phyloP scores from a whole-genome alignment of 2,329 filamentous ascomycete species.

The Pseudopyricularia javanii region DNA sequence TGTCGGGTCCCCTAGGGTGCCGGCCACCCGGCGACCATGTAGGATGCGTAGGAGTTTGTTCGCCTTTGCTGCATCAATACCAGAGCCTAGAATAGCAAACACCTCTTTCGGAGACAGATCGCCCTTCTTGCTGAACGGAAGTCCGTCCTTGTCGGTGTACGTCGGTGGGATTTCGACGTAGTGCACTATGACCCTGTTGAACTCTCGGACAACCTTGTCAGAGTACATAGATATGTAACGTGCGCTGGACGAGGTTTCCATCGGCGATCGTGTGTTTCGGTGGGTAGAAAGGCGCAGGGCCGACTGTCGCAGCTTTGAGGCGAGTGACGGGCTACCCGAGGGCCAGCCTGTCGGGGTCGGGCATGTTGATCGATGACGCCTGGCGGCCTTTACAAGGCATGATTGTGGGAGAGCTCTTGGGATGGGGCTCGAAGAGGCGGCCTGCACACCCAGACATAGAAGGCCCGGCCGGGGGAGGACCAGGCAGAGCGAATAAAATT shows the following conservation, averaged over 20 bases:
- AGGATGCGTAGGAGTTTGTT: slow-evolving; percentile 45
- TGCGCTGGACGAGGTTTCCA: neutral
- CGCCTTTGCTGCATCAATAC: slow-evolving; percentile 28
- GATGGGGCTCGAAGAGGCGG: neutral
- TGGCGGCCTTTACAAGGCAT: neutral
- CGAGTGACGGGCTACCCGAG: neutral
- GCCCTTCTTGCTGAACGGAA: slow-evolving; percentile 32
- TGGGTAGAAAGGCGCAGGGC: neutral
- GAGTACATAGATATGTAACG: neutral
- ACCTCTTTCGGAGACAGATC: slow-evolving; percentile 32
- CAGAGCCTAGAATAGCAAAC: slow-evolving; percentile 34
- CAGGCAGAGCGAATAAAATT: neutral
- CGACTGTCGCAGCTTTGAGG: neutral
- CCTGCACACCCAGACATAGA: neutral
- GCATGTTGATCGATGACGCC: slow-evolving; percentile 20
- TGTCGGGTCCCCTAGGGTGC: slow-evolving; percentile 47
- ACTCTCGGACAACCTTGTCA: neutral
- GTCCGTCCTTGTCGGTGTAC: slow-evolving; percentile 42
- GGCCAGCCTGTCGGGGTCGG: neutral
- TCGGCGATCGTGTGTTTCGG: neutral
- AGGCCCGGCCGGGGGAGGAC: neutral
- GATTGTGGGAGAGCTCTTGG: neutral
- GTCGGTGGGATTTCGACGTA: slow-evolving; percentile 45
- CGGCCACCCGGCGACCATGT: slow-evolving; percentile 51
- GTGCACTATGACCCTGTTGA: slow-evolving; percentile 25